These are phyloP conservation scores for Monilinia aucupariae DNA, from an alignment of 2,329 filamentous ascomycete species.

Conservation along the genomic window DNA sequence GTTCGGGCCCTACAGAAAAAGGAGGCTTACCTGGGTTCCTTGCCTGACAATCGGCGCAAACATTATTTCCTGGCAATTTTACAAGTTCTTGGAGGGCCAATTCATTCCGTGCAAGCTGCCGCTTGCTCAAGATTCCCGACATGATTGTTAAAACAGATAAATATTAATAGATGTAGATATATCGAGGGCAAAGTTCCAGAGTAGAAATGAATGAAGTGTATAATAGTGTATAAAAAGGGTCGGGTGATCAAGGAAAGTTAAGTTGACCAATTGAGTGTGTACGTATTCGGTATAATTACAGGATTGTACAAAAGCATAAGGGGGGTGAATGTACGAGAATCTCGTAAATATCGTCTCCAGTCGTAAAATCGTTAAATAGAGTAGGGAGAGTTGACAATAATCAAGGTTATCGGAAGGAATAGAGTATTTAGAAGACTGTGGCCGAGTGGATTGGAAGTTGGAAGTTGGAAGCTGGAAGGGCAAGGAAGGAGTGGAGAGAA, in stretches of 20 bases:
- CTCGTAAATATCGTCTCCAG: slow-evolving; percentile 22
- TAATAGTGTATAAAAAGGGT: not conserved
- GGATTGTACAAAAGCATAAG: slow-evolving; percentile 26
- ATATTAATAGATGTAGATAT: slow-evolving; percentile 9
- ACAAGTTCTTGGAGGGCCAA: slow-evolving; percentile 85
- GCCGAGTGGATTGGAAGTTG: not conserved
- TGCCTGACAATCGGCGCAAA: slow-evolving; percentile 87
- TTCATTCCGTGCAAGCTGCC: slow-evolving; percentile 97
- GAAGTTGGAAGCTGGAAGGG: not conserved
- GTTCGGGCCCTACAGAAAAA: too few relatives aligned
- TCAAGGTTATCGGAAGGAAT: not conserved
- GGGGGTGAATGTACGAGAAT: slow-evolving; percentile 20
- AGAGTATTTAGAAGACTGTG: not conserved
- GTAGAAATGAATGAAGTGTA: not conserved
- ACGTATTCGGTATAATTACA: slow-evolving; percentile 21
- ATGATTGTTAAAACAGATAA: slow-evolving; percentile 41
- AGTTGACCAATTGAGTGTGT: not conserved
- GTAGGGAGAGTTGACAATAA: not conserved
- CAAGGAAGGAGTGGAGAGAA: slow-evolving; percentile 1
- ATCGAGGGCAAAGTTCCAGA: not conserved
- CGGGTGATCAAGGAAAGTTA: slow-evolving; percentile 6
- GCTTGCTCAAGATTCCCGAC: slow-evolving; percentile 79
- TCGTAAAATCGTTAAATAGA: slow-evolving; percentile 23
- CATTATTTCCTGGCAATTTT: slow-evolving; percentile 81
- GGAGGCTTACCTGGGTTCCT: slow-evolving; percentile 74